phyloP scores from a whole-genome alignment of 176 grass and related monocot species.

The Chrysopogon serrulatus region DNA sequence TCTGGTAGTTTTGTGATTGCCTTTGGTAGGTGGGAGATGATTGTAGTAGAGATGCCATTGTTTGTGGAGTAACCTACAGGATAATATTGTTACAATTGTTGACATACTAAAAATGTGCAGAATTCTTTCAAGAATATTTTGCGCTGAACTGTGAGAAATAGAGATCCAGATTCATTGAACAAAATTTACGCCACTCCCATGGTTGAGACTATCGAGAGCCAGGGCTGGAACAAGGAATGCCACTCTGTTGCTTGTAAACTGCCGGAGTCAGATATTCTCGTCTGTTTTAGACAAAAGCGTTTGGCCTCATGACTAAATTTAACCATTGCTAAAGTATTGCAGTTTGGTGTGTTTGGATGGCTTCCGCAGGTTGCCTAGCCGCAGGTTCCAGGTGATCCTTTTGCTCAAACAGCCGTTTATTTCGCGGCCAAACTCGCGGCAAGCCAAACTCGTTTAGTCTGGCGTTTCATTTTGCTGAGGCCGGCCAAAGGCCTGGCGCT shows the following conservation, averaged over 20 bases:
- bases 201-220: background rate
- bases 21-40: slow-evolving; percentile 44
- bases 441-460: background rate
- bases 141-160: background rate
- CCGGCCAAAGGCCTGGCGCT: too few species aligned
- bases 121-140: slow-evolving; percentile 51
- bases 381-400: background rate
- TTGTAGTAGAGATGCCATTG: slow-evolving; percentile 53
- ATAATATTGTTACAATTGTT: slow-evolving; percentile 50
- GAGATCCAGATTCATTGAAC: background rate
- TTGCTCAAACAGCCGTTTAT: background rate
- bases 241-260: background rate
- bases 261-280: background rate
- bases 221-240: background rate
- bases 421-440: background rate
- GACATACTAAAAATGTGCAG: slow-evolving; percentile 60
- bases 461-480: too few species aligned
- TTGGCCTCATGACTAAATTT: background rate
- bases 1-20: slow-evolving; percentile 42
- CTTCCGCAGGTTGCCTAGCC: background rate
- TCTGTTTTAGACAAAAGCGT: background rate
- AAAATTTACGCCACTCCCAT: background rate
- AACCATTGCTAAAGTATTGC: background rate
- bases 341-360: background rate
- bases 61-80: slow-evolving; percentile 57